phyloP scores from a whole-genome alignment of 345 rosid genomes.

The Eucalyptus tenuipes region DNA sequence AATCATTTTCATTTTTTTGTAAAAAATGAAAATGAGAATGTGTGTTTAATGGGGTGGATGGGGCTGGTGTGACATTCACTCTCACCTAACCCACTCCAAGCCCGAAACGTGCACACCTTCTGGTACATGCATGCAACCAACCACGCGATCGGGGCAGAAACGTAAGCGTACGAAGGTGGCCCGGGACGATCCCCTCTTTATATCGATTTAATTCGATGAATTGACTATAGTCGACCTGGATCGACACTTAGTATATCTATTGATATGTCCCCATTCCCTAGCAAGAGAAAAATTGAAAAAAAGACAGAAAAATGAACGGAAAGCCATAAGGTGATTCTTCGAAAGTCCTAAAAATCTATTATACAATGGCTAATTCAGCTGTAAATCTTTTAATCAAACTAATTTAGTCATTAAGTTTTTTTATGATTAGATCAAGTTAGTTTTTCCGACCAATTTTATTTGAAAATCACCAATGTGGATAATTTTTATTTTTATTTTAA shows the following conservation, averaged over 20 bases:
- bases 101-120: neutral
- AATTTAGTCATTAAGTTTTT: no score
- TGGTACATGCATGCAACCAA: neutral
- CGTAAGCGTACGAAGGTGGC: neutral
- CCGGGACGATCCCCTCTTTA: neutral
- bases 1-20: no score
- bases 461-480: no score
- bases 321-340: neutral
- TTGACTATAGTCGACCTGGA: neutral
- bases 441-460: neutral
- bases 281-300: no score
- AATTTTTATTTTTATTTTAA: neutral
- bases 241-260: neutral
- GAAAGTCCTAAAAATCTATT: no score
- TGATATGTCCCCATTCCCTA: neutral
- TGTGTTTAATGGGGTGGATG: neutral
- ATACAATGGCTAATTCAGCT: no score
- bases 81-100: neutral
- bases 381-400: no score
- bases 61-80: neutral
- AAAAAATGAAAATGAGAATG: neutral
- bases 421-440: rapidly evolving
- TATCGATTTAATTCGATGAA: neutral
- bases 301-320: neutral
- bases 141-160: neutral